These are phyloP conservation scores for Naganishia randhawae DNA, from an alignment of 768 basidiomycete genomes.

Conservation along the genomic window DNA sequence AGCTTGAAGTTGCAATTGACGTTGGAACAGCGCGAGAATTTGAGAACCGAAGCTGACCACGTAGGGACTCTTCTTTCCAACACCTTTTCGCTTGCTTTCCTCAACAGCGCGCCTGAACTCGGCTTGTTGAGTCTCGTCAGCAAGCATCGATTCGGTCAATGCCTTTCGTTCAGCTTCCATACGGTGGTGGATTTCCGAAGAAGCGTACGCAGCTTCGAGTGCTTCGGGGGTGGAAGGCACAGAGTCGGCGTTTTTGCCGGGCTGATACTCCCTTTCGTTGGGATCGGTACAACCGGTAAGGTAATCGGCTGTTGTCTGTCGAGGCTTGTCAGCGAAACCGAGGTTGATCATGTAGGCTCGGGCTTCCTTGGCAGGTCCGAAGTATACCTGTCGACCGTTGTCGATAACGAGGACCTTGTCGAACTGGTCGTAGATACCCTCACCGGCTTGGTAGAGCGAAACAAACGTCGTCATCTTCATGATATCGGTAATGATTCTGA, in stretches of 20 bases:
- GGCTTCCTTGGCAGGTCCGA: constrained; percentile 64
- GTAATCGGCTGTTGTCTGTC: constrained; percentile 82
- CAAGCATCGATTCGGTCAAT: constrained; percentile 60
- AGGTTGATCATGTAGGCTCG: constrained; percentile 70
- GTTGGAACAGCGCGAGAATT: constrained; percentile 63
- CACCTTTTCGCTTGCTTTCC: constrained; percentile 74
- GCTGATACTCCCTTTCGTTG: constrained; percentile 61
- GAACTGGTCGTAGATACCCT: constrained; percentile 59
- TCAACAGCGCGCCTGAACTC: constrained; percentile 75
- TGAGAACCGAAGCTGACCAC: constrained; percentile 74
- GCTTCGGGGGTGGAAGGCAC: constrained; percentile 67
- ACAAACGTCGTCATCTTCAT: constrained; percentile 59
- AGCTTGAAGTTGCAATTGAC: constrained; percentile 65
- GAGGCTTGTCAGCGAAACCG: constrained; percentile 66
- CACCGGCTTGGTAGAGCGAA: constrained; percentile 80
- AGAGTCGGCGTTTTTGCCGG: constrained; percentile 59
- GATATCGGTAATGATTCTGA: constrained; percentile 80
- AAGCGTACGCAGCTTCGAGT: constrained; percentile 63
- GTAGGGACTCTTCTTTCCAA: constrained; percentile 69
- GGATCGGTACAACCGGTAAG: constrained; percentile 58
- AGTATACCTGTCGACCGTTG: constrained; percentile 71
- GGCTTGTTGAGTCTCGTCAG: constrained; percentile 57
- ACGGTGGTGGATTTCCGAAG: constrained; percentile 55
- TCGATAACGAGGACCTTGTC: constrained; percentile 80
- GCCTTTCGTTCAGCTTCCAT: constrained; percentile 57